Conservation (phyloP, 1,284 basidiomycete genomes). For the Cryptococcus jaspeensis region DNA sequence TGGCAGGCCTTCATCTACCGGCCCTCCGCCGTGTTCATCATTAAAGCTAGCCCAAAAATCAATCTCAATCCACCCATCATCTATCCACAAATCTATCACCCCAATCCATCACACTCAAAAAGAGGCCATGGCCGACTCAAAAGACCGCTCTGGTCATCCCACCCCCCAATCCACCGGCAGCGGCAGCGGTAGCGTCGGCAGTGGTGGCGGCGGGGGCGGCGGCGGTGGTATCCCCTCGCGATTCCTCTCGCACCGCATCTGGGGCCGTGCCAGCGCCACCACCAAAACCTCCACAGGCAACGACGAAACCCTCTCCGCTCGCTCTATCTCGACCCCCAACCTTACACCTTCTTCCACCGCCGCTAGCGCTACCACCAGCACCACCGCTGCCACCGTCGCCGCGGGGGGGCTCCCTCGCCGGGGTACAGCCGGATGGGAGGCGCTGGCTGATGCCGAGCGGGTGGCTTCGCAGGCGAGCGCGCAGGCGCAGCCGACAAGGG, state of each 20-base stretch:
- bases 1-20: slow-evolving; percentile 14
- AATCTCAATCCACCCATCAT: neutral
- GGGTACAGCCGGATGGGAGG: no score
- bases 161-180: neutral
- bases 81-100: neutral
- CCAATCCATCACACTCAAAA: neutral
- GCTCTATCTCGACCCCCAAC: slow-evolving; percentile 9
- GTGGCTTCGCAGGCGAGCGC: no score
- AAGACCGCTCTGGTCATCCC: slow-evolving; percentile 10
- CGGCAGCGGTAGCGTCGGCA: slow-evolving; percentile 4
- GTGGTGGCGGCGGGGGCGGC: slow-evolving; percentile 21
- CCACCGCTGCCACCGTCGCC: neutral
- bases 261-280: slow-evolving; percentile 15
- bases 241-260: slow-evolving; percentile 14
- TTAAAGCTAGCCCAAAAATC: neutral
- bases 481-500: slow-evolving; percentile 6
- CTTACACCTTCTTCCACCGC: slow-evolving; percentile 10
- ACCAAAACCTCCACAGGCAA: slow-evolving; percentile 24
- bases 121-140: slow-evolving; percentile 5
- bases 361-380: neutral
- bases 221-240: slow-evolving; percentile 2
- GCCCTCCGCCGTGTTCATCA: slow-evolving; percentile 5
- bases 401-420: neutral
- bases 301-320: slow-evolving; percentile 8
- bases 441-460: no score